Conservation (phyloP, 352 stramenopile genomes). For the Lagenidium sp. region DNA sequence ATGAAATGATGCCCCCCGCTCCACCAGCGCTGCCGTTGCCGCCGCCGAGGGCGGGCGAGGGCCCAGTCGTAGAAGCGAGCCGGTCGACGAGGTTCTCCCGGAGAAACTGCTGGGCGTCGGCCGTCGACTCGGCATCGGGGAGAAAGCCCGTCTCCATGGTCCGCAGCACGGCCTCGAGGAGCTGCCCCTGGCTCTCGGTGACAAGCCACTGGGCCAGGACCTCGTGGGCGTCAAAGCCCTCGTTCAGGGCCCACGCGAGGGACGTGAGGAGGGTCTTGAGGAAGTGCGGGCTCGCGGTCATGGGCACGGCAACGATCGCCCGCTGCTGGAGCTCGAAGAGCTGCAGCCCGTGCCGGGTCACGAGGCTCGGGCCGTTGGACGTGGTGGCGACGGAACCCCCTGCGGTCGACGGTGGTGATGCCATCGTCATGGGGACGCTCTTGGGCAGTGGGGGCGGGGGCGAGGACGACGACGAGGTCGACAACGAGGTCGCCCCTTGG, state of each 20-base stretch:
- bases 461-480: background rate
- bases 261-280: conserved; percentile 53
- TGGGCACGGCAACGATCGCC: conserved; percentile 45
- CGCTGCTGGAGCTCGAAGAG: conserved; percentile 77
- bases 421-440: too few species aligned
- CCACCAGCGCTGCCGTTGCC: too few species aligned
- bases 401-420: too few species aligned
- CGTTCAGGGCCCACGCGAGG: conserved; percentile 53
- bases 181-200: conserved; percentile 33
- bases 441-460: too few species aligned
- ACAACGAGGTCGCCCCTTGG: background rate
- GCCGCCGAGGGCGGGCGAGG: too few species aligned
- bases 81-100: conserved; percentile 24
- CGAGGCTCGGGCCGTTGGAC: background rate
- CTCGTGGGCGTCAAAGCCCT: conserved; percentile 67
- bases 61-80: background rate
- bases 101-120: conserved; percentile 58
- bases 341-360: conserved; percentile 22
- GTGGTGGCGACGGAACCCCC: background rate
- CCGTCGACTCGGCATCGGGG: conserved; percentile 24
- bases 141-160: conserved; percentile 61
- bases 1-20: too few species aligned
- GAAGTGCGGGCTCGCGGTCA: conserved; percentile 45
- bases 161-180: conserved; percentile 55
- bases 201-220: conserved; percentile 59